Evolutionary conservation across 495 filamentous ascomycete species (phyloP).

Genomic region (Trichoderma erinaceum): DNA sequence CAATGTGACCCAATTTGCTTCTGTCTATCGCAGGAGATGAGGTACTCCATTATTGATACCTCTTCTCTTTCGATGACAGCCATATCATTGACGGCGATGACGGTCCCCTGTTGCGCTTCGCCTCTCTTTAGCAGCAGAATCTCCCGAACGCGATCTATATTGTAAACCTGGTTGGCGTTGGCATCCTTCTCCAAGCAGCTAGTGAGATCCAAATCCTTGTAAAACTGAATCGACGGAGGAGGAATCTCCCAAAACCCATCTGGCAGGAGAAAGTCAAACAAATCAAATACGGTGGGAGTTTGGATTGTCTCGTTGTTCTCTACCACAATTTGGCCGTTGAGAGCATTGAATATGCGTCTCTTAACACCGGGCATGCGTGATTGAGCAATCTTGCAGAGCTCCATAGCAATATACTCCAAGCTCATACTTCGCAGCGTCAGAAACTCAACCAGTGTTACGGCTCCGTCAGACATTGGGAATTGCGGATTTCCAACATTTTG

Average conservation of each 20-base stretch:
- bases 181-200: constrained; percentile 49
- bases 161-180: constrained; percentile 45
- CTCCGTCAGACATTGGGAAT: constrained; percentile 59
- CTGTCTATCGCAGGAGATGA: constrained; percentile 58
- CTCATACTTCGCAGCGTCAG: constrained; percentile 64
- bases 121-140: constrained; percentile 50
- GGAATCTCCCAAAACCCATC: constrained; percentile 48
- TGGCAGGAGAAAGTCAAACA: constrained; percentile 83
- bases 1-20: constrained; percentile 52
- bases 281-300: constrained; percentile 76
- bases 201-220: constrained; percentile 56
- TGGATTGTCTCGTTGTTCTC: constrained; percentile 55
- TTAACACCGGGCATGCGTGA: constrained; percentile 67
- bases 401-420: constrained; percentile 75
- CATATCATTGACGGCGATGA: constrained; percentile 52
- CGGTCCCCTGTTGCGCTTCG: constrained; percentile 45
- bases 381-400: constrained; percentile 70
- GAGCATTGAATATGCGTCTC: constrained; percentile 66
- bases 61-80: constrained; percentile 54
- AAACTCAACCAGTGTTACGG: constrained; percentile 63
- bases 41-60: constrained; percentile 45
- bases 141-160: constrained; percentile 59
- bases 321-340: constrained; percentile 65
- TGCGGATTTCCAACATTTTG: constrained; percentile 41
- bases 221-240: constrained; percentile 46